These are phyloP conservation scores for Drechslerella dactyloides DNA, from an alignment of 2,329 filamentous ascomycete genomes.

Conservation along the genomic window DNA sequence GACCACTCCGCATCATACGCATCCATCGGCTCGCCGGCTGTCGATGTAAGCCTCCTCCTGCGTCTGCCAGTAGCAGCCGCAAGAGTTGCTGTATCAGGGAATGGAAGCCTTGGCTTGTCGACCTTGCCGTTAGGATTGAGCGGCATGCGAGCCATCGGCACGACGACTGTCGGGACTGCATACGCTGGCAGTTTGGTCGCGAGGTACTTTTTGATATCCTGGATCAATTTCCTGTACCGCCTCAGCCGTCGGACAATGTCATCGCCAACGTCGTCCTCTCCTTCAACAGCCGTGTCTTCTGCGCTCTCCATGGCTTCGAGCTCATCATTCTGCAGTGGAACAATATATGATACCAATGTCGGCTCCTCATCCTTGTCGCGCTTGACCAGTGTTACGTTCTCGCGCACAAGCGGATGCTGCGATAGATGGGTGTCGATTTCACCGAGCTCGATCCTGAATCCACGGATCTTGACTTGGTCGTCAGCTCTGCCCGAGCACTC, in stretches of 20 bases:
- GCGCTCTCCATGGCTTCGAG: constrained; percentile 54
- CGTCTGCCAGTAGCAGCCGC: constrained; percentile 64
- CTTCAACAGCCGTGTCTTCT: constrained; percentile 64
- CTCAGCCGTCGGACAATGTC: constrained; percentile 65
- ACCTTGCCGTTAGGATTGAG: constrained; percentile 88
- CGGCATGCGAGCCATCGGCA: constrained; percentile 74
- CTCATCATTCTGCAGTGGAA: constrained; percentile 63
- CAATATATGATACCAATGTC: constrained; percentile 85
- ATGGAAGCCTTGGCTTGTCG: constrained; percentile 78
- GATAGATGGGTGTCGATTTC: constrained; percentile 88
- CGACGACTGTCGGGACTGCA: constrained; percentile 76
- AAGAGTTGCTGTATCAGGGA: constrained; percentile 75
- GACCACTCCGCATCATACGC: constrained; percentile 43
- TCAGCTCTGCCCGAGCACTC: constrained; percentile 82
- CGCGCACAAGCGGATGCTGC: constrained; percentile 75
- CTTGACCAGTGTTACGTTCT: constrained; percentile 83
- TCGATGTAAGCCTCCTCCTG: constrained; percentile 61
- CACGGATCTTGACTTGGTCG: constrained; percentile 92
- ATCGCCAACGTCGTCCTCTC: constrained; percentile 65
- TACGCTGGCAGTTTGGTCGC: constrained; percentile 75
- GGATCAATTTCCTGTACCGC: constrained; percentile 67
- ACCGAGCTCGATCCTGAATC: constrained; percentile 91
- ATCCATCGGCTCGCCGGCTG: constrained; percentile 31
- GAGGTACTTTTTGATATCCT: constrained; percentile 71
- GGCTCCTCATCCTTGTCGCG: constrained; percentile 84